phyloP scores from a whole-genome alignment of 306 rosid genomes.

The Trifolium subterraneum region DNA sequence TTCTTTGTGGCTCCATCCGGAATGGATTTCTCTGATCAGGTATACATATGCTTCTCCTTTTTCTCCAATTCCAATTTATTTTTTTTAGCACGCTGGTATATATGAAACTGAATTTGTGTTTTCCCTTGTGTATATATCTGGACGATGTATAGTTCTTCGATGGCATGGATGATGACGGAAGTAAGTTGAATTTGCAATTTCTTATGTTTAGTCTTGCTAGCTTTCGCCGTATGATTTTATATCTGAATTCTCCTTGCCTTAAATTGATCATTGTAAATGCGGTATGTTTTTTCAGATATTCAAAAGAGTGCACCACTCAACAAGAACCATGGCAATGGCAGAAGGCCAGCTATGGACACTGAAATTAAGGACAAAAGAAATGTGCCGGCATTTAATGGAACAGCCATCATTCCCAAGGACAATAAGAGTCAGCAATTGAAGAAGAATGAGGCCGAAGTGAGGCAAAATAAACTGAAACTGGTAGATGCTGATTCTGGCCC shows the following conservation, averaged over 20 bases:
- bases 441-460: slow-evolving; percentile 60
- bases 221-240: slow-evolving; percentile 46
- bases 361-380: slow-evolving; percentile 54
- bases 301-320: slow-evolving; percentile 57
- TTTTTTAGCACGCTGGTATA: slow-evolving; percentile 22
- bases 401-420: slow-evolving; percentile 50
- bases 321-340: slow-evolving; percentile 59
- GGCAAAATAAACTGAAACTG: slow-evolving; percentile 61
- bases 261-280: slow-evolving; percentile 47
- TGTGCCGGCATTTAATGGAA: slow-evolving; percentile 46
- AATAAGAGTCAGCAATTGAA: slow-evolving; percentile 50
- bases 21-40: slow-evolving; percentile 80
- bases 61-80: background rate
- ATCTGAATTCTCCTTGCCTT: slow-evolving; percentile 47
- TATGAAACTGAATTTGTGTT: slow-evolving; percentile 50
- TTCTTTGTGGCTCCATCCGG: slow-evolving; percentile 66
- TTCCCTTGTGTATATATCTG: slow-evolving; percentile 42
- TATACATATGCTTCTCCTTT: slow-evolving; percentile 42
- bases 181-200: slow-evolving; percentile 67
- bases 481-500: slow-evolving; percentile 56
- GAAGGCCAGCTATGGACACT: slow-evolving; percentile 56
- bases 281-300: slow-evolving; percentile 80
- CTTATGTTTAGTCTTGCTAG: slow-evolving; percentile 50
- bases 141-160: slow-evolving; percentile 77
- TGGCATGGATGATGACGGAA: slow-evolving; percentile 97